These are phyloP conservation scores for Boletus subparvulus DNA, from an alignment of 768 basidiomycete genomes.

Conservation along the genomic window DNA sequence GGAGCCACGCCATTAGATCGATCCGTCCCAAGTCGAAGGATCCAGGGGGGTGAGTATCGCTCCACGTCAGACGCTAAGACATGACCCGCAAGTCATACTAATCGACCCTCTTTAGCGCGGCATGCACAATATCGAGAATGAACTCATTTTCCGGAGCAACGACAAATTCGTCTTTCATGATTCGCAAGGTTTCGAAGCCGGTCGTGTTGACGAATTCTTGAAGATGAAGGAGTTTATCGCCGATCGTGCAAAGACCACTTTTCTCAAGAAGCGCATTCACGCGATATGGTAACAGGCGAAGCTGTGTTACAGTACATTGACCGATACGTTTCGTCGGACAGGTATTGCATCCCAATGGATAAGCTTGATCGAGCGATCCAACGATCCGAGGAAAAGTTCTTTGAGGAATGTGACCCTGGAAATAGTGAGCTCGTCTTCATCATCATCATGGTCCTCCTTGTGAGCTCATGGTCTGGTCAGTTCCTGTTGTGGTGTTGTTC, in stretches of 20 bases:
- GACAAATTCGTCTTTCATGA: slow-evolving; percentile 6
- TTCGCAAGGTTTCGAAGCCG: neutral
- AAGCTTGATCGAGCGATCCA: neutral
- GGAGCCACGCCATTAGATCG: neutral
- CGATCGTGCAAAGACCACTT: too few species aligned
- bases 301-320: too few species aligned
- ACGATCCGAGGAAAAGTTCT: too few species aligned
- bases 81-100: too few species aligned
- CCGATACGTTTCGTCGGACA: neutral
- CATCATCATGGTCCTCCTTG: neutral
- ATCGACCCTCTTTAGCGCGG: neutral
- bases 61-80: too few species aligned
- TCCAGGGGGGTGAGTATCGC: neutral
- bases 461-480: neutral
- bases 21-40: slow-evolving; percentile 1
- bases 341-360: slow-evolving; percentile 12
- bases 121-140: neutral
- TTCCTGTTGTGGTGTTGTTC: slow-evolving; percentile 5
- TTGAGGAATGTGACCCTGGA: too few species aligned
- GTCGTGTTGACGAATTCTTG: too few species aligned
- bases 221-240: too few species aligned
- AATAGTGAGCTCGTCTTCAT: too few species aligned
- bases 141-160: slow-evolving; percentile 4
- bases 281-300: too few species aligned
- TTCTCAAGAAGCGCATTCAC: too few species aligned